Evolutionary conservation across 176 grass and related monocot species (phyloP).

Genomic region (Pontederia paniculata): DNA sequence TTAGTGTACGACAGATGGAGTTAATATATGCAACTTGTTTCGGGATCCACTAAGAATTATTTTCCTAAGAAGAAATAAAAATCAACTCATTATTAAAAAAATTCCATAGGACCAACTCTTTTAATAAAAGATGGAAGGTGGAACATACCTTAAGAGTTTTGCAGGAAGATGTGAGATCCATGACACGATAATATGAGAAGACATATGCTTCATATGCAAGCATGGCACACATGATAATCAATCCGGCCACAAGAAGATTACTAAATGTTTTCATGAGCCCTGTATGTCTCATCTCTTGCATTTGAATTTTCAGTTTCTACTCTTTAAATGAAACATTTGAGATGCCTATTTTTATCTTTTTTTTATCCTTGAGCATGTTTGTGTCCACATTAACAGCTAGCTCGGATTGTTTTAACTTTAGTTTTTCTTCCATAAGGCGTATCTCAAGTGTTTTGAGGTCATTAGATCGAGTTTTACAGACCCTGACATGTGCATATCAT

Average conservation of each 20-base stretch:
- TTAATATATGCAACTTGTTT: too few relatives aligned
- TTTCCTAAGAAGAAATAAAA: too few relatives aligned
- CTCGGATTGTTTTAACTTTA: slow-evolving; percentile 65
- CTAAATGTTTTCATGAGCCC: slow-evolving; percentile 55
- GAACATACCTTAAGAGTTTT: slow-evolving; percentile 36
- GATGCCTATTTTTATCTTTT: slow-evolving; percentile 65
- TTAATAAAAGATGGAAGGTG: too few relatives aligned
- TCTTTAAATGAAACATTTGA: slow-evolving; percentile 65
- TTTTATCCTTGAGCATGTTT: slow-evolving; percentile 51
- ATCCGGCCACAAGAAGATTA: slow-evolving; percentile 65
- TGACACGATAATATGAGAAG: too few relatives aligned
- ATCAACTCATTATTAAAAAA: too few relatives aligned
- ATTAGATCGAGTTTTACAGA: slow-evolving; percentile 62
- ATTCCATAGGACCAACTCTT: too few relatives aligned
- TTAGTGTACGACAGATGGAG: too few relatives aligned
- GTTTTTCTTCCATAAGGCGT: slow-evolving; percentile 53
- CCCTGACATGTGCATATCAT: too few relatives aligned
- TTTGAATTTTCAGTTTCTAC: slow-evolving; percentile 63
- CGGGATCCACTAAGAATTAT: too few relatives aligned
- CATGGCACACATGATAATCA: slow-evolving; percentile 70
- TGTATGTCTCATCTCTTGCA: slow-evolving; percentile 47
- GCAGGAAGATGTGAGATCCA: slow-evolving; percentile 52
- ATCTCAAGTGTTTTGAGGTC: slow-evolving; percentile 85
- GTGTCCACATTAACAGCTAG: slow-evolving; percentile 49
- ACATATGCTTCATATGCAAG: slow-evolving; percentile 65